A percentile compares a stretch with the other conserved stretches of the same genome.
These are phyloP conservation scores for Ustilago bromivora DNA, from an alignment of 1,284 basidiomycete genomes.

Conservation along the genomic window DNA sequence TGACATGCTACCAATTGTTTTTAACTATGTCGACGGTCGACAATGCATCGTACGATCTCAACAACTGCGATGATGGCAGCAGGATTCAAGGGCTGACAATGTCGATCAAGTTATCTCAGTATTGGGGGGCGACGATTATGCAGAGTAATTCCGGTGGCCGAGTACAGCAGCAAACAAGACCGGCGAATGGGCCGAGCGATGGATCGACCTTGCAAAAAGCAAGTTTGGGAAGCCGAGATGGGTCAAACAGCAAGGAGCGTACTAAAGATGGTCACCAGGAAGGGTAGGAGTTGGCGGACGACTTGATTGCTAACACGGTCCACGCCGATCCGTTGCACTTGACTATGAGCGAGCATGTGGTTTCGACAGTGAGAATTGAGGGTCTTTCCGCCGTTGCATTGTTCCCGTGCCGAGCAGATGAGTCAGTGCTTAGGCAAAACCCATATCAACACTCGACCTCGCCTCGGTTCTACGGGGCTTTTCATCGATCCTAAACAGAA, in stretches of 20 bases:
- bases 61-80: neutral
- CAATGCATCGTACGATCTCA: neutral
- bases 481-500: neutral
- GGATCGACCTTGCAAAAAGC: neutral
- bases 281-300: conserved; percentile 21
- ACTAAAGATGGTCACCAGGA: neutral
- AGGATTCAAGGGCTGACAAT: neutral
- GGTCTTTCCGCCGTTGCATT: neutral
- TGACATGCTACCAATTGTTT: conserved; percentile 2
- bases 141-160: neutral
- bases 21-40: neutral
- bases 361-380: neutral
- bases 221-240: neutral
- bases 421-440: conserved; percentile 20
- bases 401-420: conserved; percentile 13
- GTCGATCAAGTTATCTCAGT: neutral
- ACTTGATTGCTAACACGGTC: conserved; percentile 3
- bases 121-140: neutral
- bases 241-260: neutral
- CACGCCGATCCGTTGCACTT: conserved; percentile 27
- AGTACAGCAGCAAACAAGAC: neutral
- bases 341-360: conserved; percentile 8
- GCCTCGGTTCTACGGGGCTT: conserved; percentile 2
- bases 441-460: neutral
- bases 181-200: neutral